phyloP scores from a whole-genome alignment of 306 rosid species.

The Castanea crenata region DNA sequence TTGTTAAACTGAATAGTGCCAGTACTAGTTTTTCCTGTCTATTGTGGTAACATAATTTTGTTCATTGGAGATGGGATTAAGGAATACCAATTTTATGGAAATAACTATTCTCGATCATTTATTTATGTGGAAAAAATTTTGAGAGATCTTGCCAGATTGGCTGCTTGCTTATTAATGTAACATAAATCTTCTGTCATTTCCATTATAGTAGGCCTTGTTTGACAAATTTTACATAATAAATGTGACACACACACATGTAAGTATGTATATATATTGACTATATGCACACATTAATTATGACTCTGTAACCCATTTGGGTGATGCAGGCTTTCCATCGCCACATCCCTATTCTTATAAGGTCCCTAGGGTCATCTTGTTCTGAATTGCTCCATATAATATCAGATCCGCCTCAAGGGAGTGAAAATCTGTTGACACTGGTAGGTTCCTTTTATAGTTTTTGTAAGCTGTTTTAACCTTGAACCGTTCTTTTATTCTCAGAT shows the following conservation, averaged over 20 bases:
- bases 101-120: neutral
- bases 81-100: neutral
- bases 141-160: neutral
- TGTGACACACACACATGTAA: neutral
- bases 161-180: neutral
- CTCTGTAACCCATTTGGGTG: conserved; percentile 18
- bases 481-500: conserved; percentile 10
- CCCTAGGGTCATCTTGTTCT: conserved; percentile 79
- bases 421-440: conserved; percentile 87
- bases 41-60: neutral
- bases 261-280: neutral
- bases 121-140: neutral
- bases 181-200: neutral
- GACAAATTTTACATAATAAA: neutral
- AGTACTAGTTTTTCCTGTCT: neutral
- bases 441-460: conserved; percentile 24
- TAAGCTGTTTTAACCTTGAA: conserved; percentile 10
- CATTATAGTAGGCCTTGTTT: neutral
- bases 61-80: neutral
- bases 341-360: conserved; percentile 82
- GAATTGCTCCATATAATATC: conserved; percentile 82
- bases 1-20: neutral
- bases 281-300: conserved; percentile 13
- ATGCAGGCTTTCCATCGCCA: conserved; percentile 94
- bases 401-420: conserved; percentile 99